Evolutionary conservation across 2,329 filamentous ascomycete genomes (phyloP).

Genomic region (Aspergillus transmontanensis): DNA sequence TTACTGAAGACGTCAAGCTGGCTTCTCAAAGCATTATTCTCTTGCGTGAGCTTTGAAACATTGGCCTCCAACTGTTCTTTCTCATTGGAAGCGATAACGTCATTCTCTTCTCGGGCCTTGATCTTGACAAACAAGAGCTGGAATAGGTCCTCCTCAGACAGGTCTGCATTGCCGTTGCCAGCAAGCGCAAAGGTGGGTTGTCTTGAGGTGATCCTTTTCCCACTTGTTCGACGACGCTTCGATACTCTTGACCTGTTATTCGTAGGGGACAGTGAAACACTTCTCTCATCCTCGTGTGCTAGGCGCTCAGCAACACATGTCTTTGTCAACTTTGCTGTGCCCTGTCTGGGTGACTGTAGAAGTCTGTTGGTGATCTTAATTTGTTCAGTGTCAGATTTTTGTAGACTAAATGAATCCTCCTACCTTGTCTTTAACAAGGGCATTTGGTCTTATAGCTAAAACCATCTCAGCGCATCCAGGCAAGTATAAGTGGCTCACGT

Average conservation of each 20-base stretch:
- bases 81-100: slow-evolving; percentile 23
- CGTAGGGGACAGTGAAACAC: neutral
- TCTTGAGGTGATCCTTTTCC: slow-evolving; percentile 4
- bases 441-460: too few relatives aligned
- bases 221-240: slow-evolving; percentile 20
- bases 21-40: slow-evolving; percentile 31
- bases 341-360: neutral
- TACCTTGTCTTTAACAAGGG: neutral
- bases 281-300: neutral
- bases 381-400: neutral
- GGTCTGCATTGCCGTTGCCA: slow-evolving; percentile 6
- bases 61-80: slow-evolving; percentile 31
- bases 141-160: slow-evolving; percentile 40
- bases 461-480: neutral
- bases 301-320: neutral
- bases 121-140: slow-evolving; percentile 38
- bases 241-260: slow-evolving; percentile 15
- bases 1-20: slow-evolving; percentile 23
- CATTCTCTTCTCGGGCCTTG: slow-evolving; percentile 38
- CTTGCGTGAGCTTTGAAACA: slow-evolving; percentile 26
- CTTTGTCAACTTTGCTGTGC: neutral
- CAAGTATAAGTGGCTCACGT: neutral
- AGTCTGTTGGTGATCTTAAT: neutral
- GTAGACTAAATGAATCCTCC: neutral
- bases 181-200: neutral